Base-by-base conservation (phyloP, 2,329 filamentous ascomycete species). In the Aureobasidium sp. region DNA sequence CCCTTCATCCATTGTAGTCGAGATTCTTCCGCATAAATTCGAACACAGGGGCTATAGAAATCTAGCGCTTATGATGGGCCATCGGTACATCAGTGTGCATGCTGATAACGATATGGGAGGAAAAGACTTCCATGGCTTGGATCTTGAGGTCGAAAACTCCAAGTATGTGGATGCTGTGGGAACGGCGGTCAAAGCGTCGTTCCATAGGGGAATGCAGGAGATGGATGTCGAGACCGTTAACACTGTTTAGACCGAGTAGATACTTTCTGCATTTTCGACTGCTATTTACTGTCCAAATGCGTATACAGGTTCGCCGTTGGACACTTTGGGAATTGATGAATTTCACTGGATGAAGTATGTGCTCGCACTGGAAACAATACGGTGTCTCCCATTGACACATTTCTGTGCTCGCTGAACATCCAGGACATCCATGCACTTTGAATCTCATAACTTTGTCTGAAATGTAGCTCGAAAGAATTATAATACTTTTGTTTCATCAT, bases 291-390 rank as follows among this genome's bases (percentile, higher is more conserved):
- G 10, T 4, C 4, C 15, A 37, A 2, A 37, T 37, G 34, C 5
- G 15, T 37, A 37, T 37, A 37, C 3, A 15, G 13, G 5, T 37
- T 37, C 2, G 34, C 13, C 9, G n/a, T 37, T 37, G 20, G 5
- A 32, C n/a, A n/a, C n/a, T n/a, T n/a, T n/a, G n/a, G n/a, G n/a
- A n/a, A n/a, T n/a, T n/a, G 13, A 37, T 4, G 13, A 5, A 37
- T 2, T 5, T 37, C 13, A 37, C 12, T 15, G 3, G 34, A 15
- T 37, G 12, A 37, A 37, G 12, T 73, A 71, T 29, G 68, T 72
- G 36, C 15, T 44, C 9, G 15, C 6, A 10, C 26, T 23, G 2
- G 1, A 26, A 23, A 12, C 0, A 12, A 23, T 9, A 12, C 3
- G n/a, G 20, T 23, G 12, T 44, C 41, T 44, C 4, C 5, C 10